Conservation (phyloP, 176 grass and related monocot species). For the Triticum turgidum region DNA sequence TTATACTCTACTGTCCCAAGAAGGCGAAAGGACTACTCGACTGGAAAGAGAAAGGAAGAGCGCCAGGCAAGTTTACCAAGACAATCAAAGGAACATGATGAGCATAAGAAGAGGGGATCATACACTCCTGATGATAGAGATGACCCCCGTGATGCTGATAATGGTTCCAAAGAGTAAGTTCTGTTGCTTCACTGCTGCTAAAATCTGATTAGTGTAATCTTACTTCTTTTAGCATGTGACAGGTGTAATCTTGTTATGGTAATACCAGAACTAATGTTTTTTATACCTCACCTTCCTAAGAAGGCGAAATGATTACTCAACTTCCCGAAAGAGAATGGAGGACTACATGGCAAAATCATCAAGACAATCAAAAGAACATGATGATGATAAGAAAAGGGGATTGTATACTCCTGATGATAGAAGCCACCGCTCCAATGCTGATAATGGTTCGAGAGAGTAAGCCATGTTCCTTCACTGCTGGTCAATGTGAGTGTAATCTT, state of each 20-base stretch:
- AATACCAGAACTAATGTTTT: background rate
- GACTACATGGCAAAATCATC: background rate
- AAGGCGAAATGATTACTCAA: background rate
- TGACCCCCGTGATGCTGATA: slow-evolving; percentile 29
- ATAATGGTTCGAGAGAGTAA: slow-evolving; percentile 1
- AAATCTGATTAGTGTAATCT: background rate
- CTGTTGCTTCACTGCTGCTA: background rate
- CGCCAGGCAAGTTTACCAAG: slow-evolving; percentile 31
- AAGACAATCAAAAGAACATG: background rate
- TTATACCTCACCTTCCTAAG: background rate
- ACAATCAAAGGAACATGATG: slow-evolving; percentile 34
- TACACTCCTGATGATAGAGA: slow-evolving; percentile 42
- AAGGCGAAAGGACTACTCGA: slow-evolving; percentile 45
- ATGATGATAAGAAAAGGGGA: background rate
- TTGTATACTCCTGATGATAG: background rate
- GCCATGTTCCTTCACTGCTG: background rate
- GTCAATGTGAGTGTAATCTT: background rate
- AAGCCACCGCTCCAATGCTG: background rate
- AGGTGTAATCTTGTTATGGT: background rate
- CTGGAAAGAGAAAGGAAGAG: slow-evolving; percentile 48
- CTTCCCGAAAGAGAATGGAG: background rate
- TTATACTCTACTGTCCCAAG: slow-evolving; percentile 67
- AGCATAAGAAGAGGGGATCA: slow-evolving; percentile 28
- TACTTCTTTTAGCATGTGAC: background rate
- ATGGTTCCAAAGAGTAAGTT: slow-evolving; percentile 58